Percentiles rank a stretch among this genome's conserved stretches.
Conservation (phyloP, 2,329 filamentous ascomycete species). For the Pseudopyricularia javanii region DNA sequence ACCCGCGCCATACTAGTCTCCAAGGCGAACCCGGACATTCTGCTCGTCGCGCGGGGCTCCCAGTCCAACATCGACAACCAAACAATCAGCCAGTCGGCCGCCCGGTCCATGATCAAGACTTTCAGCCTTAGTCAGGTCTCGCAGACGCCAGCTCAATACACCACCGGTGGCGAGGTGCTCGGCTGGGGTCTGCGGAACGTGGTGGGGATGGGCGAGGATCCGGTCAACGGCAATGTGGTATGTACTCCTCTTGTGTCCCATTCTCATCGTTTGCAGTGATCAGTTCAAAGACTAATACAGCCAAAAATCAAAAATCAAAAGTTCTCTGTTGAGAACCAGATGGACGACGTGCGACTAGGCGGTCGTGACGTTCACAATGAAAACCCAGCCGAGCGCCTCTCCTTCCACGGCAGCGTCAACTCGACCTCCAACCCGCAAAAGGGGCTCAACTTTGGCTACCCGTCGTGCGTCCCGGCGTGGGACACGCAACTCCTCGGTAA, state of each 20-base stretch:
- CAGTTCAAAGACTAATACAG: not conserved
- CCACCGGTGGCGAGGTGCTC: slow-evolving; percentile 32
- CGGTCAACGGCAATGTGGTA: slow-evolving; percentile 32
- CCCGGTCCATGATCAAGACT: slow-evolving; percentile 53
- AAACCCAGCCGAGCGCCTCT: slow-evolving; percentile 65
- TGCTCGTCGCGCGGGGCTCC: slow-evolving; percentile 19
- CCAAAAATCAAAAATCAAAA: slow-evolving; percentile 8
- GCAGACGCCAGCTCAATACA: slow-evolving; percentile 24
- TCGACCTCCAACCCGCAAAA: slow-evolving; percentile 12
- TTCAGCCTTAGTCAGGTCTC: slow-evolving; percentile 27
- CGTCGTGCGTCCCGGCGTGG: slow-evolving; percentile 49
- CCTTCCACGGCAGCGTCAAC: slow-evolving; percentile 52
- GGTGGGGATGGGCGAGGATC: slow-evolving; percentile 49
- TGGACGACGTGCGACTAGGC: slow-evolving; percentile 47
- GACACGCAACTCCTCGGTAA: slow-evolving; percentile 23
- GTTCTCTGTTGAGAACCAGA: slow-evolving; percentile 57
- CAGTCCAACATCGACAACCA: slow-evolving; percentile 9
- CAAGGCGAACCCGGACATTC: slow-evolving; percentile 27
- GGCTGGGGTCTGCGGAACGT: slow-evolving; percentile 65
- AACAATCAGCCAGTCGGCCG: slow-evolving; percentile 21
- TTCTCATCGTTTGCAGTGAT: too few species aligned
- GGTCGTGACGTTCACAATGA: slow-evolving; percentile 51
- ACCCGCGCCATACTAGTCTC: slow-evolving; percentile 52
- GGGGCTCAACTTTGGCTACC: slow-evolving; percentile 49
- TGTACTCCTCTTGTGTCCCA: not conserved